Evolutionary conservation across 2,329 filamentous ascomycete species (phyloP).

Genomic region (Stemphylium beticola): DNA sequence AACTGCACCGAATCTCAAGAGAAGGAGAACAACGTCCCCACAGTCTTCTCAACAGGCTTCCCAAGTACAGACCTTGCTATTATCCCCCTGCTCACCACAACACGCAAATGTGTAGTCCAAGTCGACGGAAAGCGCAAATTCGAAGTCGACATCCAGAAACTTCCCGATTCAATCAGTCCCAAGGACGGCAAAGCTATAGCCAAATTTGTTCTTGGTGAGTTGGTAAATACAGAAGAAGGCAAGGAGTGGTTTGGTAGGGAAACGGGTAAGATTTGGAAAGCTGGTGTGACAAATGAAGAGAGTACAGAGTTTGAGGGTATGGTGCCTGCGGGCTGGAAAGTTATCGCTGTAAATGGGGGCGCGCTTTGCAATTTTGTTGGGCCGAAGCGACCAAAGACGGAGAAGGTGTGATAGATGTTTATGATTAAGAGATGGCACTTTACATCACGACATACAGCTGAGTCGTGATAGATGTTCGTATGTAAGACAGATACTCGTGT

Average conservation of each 20-base stretch:
- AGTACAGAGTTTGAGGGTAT: constrained; percentile 1
- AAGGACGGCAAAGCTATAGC: constrained; percentile 50
- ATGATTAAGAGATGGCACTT: too few species aligned
- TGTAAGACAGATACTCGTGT: too few species aligned
- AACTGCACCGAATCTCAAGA: constrained; percentile 13
- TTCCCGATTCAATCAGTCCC: constrained; percentile 30
- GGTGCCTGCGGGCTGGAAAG: constrained; percentile 51
- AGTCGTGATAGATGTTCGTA: too few species aligned
- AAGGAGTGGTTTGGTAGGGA: constrained; percentile 57
- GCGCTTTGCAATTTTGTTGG: constrained; percentile 76
- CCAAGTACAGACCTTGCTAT: constrained; percentile 60
- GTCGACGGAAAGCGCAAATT: constrained; percentile 80
- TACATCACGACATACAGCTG: too few species aligned
- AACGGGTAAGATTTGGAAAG: constrained; percentile 41
- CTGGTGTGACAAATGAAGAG: constrained; percentile 11
- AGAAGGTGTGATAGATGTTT: neutral
- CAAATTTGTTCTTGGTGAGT: constrained; percentile 66
- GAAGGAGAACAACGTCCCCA: neutral
- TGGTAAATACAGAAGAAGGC: constrained; percentile 68
- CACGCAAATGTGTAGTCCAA: constrained; percentile 70
- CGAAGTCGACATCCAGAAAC: constrained; percentile 68
- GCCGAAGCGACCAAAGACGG: constrained; percentile 16
- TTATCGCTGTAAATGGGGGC: constrained; percentile 70
- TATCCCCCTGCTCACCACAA: constrained; percentile 59
- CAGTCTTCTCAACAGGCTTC: constrained; percentile 61